Base-by-base conservation (phyloP, 2,329 filamentous ascomycete species). In the Biscogniauxia marginata region DNA sequence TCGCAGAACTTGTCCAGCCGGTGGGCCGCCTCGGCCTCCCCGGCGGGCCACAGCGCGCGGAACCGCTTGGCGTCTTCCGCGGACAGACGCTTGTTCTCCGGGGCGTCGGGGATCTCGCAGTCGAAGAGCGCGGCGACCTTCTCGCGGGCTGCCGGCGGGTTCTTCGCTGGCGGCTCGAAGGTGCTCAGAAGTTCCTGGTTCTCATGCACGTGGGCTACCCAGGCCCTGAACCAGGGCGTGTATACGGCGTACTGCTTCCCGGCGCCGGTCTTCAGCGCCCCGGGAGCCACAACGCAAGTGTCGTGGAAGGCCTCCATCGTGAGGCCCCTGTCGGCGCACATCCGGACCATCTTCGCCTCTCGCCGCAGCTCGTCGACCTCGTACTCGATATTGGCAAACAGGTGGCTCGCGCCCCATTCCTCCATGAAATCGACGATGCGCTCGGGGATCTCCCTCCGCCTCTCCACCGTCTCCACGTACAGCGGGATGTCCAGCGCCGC, bases 281-380 rank as follows among this genome's bases (percentile, higher is more conserved):
- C 91, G 0, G 93, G 92, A 0, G 85, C 80, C 0, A 96, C 91
- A 1, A 96, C 84, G 62, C 91, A 95, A 4, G 89, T 90, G 71
- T 96, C 93, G 58, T 93, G 90, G 1, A 88, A 79, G 0, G 87
- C 82, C n/a, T 87, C 81, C 63, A 96, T 86, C 1, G 82, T 79
- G 48, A 93, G 83, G 0, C 84, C 87, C 11, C 81, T 82, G 16
- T 85, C 79, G 1, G 87, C 73, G 57, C 88, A 83, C 44, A 79
- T 71, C 23, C 76, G 80, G 1, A 90, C 80, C 66, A 96, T 74
- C 23, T 77, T 78, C 1, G 86, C 84, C 65, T 97, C 93, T 5
- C 92, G 80, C 46, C 92, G 79, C 56, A 96, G 74, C 74, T 96
- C 93, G 68, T 97, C 93, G 0, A 96, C 91, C 71, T 96, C 93